Base-by-base conservation (phyloP, 352 stramenopile genomes). In the Globisporangium spiculum region DNA sequence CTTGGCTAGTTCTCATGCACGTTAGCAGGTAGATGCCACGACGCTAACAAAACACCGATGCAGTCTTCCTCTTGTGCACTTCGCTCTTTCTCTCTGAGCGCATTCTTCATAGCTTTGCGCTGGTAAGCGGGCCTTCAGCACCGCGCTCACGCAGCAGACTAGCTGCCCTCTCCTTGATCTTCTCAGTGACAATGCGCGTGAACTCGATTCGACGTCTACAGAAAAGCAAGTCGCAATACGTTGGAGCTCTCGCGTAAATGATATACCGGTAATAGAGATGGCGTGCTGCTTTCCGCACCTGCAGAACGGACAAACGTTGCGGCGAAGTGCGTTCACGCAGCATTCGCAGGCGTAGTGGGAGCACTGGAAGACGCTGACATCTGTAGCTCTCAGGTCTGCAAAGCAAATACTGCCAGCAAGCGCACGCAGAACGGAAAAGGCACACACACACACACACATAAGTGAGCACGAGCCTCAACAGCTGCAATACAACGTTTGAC, bases 281-380 rank as follows among this genome's bases (percentile, higher is more conserved):
- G 4, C 24, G 12, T 14, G 4, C 36, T 44, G 36, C 36, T 20
- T 30, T 12, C 5, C 16, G 50, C 36, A 58, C 53, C 53, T 58
- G 26, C 72, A 78, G 52, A 68, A 79, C 38, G 70, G 73, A 46
- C 73, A 79, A 60, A 72, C 60, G 65, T 53, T 65, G 55, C 65
- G 70, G 24, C 56, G 38, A 20, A 79, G 41, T 30, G 70, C 60
- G n/a, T 26, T 60, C 22, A 79, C 59, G 54, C 73, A 79, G 18
- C 63, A 44, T 12, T 52, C 67, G 56, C 73, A 79, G 32, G 76
- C 66, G 52, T 76, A 79, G 54, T 76, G 73, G 20, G 61, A 64
- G 9, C 73, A 76, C 64, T 79, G 75, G 27, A 79, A 48, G 16
- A 79, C 52, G 62, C 71, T 73, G 20, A 79, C 58, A 16, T 60